Conservation (phyloP, 1,284 basidiomycete genomes). For the Prillingera fragicola region DNA sequence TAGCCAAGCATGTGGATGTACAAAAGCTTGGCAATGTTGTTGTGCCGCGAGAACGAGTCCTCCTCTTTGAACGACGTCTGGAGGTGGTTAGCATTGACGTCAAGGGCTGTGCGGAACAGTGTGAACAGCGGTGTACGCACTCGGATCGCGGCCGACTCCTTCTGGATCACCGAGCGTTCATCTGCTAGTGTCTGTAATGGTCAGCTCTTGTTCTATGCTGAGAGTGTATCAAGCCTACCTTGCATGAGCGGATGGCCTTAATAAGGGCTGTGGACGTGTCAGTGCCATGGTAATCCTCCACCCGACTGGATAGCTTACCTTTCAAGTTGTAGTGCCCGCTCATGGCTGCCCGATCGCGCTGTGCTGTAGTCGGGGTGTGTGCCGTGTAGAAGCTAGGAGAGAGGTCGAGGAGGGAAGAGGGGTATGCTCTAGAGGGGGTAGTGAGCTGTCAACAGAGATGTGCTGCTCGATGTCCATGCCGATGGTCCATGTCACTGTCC, state of each 20-base stretch:
- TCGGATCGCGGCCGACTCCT: slow-evolving; percentile 95
- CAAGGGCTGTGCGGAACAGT: not conserved
- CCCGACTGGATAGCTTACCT: slow-evolving; percentile 54
- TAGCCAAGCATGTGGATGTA: slow-evolving; percentile 99
- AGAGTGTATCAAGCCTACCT: slow-evolving; percentile 52
- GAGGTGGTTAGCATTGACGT: not conserved
- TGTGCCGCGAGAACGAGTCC: slow-evolving; percentile 84
- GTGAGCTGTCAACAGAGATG: no score
- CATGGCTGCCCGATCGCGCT: slow-evolving; percentile 19
- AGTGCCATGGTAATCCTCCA: slow-evolving; percentile 1
- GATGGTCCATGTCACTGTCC: not conserved
- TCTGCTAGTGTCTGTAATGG: slow-evolving; percentile 82
- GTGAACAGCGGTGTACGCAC: slow-evolving; percentile 19
- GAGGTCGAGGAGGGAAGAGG: no score
- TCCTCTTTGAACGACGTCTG: slow-evolving; percentile 93
- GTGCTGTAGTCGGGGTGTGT: not conserved
- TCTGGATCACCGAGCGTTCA: slow-evolving; percentile 94
- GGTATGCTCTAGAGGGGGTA: no score
- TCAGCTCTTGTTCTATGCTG: not conserved
- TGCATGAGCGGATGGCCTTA: slow-evolving; percentile 89
- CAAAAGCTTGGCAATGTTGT: slow-evolving; percentile 96
- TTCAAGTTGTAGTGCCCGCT: slow-evolving; percentile 79
- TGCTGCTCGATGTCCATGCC: not conserved
- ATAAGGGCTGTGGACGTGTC: slow-evolving; percentile 63
- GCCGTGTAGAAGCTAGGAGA: no score